Conservation (phyloP, 768 basidiomycete species). For the Xerocomus spinulosus region DNA sequence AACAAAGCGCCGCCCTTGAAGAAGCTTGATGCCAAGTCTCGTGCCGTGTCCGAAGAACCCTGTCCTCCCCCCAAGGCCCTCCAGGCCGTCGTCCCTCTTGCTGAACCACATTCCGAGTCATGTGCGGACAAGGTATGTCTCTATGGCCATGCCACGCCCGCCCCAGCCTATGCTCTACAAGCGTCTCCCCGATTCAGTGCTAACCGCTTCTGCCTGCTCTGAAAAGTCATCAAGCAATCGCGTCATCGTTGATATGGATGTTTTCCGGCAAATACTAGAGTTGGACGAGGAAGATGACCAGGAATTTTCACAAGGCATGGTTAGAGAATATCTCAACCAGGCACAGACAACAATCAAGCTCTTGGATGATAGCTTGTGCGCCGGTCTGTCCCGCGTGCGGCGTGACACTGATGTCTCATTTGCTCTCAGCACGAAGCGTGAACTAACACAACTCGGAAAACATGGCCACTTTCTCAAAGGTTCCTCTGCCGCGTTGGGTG, state of each 20-base stretch:
- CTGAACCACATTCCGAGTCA: conserved; percentile 18
- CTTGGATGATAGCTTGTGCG: conserved; percentile 81
- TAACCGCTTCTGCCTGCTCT: conserved; percentile 4
- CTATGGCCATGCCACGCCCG: neutral
- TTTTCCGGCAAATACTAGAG: conserved; percentile 83
- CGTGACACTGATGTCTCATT: conserved; percentile 13
- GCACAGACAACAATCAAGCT: conserved; percentile 67
- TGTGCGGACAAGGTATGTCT: conserved; percentile 28
- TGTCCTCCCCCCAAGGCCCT: conserved; percentile 6
- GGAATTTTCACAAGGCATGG: conserved; percentile 79
- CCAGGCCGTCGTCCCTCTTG: conserved; percentile 1
- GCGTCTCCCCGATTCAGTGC: neutral
- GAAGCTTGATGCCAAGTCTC: conserved; percentile 31
- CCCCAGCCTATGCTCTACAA: neutral
- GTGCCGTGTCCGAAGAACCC: conserved; percentile 28
- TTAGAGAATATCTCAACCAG: conserved; percentile 75
- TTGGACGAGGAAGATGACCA: conserved; percentile 79
- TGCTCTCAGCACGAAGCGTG: conserved; percentile 44
- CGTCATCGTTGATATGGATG: conserved; percentile 70
- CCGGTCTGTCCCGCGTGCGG: conserved; percentile 21
- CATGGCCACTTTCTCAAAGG: conserved; percentile 97
- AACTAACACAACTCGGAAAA: conserved; percentile 62
- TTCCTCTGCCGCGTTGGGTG: conserved; percentile 90
- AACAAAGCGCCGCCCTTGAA: conserved; percentile 27
- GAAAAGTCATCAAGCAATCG: conserved; percentile 11